phyloP scores from a whole-genome alignment of 352 stramenopile species.

The Pythium chondricola region DNA sequence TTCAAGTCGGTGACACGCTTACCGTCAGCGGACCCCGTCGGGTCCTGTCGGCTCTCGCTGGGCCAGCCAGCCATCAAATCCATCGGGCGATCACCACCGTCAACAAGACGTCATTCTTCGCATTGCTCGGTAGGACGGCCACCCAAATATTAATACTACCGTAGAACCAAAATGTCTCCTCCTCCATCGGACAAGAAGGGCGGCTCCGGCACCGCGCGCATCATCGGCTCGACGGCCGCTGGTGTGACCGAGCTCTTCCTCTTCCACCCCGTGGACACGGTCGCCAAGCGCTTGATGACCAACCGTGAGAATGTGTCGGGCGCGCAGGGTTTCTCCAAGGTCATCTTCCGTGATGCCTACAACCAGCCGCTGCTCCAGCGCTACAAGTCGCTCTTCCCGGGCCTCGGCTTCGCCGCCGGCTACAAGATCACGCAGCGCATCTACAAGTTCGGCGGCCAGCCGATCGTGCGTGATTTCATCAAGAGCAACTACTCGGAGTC shows the following conservation, averaged over 20 bases:
- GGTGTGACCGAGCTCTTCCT: conserved; percentile 93
- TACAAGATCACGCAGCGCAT: conserved; percentile 97
- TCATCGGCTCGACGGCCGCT: conserved; percentile 89
- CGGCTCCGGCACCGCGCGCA: conserved; percentile 53
- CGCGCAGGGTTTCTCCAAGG: conserved; percentile 49
- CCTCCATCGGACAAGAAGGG: conserved; percentile 33
- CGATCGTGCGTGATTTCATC: conserved; percentile 91
- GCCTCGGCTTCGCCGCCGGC: conserved; percentile 89
- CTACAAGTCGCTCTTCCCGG: conserved; percentile 87
- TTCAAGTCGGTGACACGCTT: conserved; percentile 18
- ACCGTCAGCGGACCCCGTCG: conserved; percentile 7
- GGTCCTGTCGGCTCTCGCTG: neutral
- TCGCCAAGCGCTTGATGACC: conserved; percentile 94
- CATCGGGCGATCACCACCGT: neutral
- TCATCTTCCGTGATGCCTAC: conserved; percentile 88
- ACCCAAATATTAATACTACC: neutral
- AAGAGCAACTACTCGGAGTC: conserved; percentile 80
- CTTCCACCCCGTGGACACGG: conserved; percentile 94
- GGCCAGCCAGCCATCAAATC: conserved; percentile 3
- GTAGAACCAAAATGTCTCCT: conserved; percentile 38
- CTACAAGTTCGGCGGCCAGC: conserved; percentile 97
- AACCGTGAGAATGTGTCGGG: conserved; percentile 71
- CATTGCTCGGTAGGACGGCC: no score
- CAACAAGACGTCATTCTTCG: no score
- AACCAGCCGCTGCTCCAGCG: conserved; percentile 72